Evolutionary conservation across 345 rosid species (phyloP).

Genomic region (Gossypium raimondii): DNA sequence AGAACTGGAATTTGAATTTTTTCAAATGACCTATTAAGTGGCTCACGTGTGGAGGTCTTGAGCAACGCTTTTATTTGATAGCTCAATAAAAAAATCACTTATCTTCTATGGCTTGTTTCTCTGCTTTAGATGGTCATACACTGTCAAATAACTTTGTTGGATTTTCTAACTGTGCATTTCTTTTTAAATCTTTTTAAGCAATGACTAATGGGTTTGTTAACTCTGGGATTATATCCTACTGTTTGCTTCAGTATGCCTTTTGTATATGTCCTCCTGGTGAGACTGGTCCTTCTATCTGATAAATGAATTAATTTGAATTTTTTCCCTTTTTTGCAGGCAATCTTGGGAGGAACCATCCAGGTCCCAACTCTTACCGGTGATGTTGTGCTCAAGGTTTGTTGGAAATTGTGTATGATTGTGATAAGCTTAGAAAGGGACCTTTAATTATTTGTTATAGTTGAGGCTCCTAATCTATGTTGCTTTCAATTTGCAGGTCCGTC

Average conservation of each 20-base stretch:
- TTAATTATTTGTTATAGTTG: constrained; percentile 8
- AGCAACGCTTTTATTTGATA: constrained; percentile 2
- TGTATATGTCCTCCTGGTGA: neutral
- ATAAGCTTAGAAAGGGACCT: neutral
- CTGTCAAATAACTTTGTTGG: neutral
- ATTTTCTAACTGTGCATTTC: neutral
- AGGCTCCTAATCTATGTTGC: neutral
- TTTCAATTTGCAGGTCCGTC: constrained; percentile 56
- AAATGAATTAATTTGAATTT: neutral
- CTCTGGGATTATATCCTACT: neutral
- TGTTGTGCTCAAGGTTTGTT: constrained; percentile 87
- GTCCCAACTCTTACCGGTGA: constrained; percentile 98
- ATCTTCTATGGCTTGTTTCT: neutral
- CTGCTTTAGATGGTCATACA: neutral
- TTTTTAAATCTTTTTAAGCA: neutral
- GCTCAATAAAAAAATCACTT: neutral
- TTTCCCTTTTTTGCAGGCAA: constrained; percentile 53
- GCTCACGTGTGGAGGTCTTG: neutral
- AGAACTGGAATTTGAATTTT: constrained; percentile 7
- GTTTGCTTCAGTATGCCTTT: neutral
- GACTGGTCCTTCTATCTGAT: neutral
- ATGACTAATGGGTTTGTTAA: neutral
- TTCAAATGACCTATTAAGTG: neutral
- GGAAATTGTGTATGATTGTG: constrained; percentile 4
- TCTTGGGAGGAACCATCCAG: constrained; percentile 93